Evolutionary conservation across 2,329 filamentous ascomycete species (phyloP), one percentile per base, ranked within the genome.

Genomic region (Aureobasidium subglaciale): DNA sequence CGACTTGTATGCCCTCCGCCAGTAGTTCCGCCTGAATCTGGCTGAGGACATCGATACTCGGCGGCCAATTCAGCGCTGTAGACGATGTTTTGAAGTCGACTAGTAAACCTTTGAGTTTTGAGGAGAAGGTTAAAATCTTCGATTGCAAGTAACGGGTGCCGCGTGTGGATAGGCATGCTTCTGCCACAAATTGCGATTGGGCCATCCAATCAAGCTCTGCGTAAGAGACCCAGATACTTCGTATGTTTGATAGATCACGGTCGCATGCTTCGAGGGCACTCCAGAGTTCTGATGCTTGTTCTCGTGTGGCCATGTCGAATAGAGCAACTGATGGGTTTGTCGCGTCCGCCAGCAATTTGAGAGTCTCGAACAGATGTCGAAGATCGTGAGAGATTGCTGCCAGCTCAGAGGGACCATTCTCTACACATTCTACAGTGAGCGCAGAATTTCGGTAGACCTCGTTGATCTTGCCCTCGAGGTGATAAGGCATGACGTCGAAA

Each of bases 191-290:
- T 0, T 32, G 49, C 3, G 13, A 38, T 27, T 32, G 11, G 15
- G 42, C 37, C 6, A 6, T 4, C 37, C n/a, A 16, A 18, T 38
- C 27, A 8, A 53, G 29, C 8, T 34, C 25, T 4, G 29, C 37
- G 29, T 32, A 53, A 10, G 27, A 40, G 4, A n/a, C 15, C 34
- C 35, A 32, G 18, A 53, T 42, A 9, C 27, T 34, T 24, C 37
- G 49, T 22, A 53, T n/a, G 16, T 42, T 41, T 6, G 9, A 6
- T 5, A 41, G 9, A 4, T 34, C 42, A 11, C n/a, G 38, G n/a
- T 53, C 49, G 35, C 49, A 53, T 42, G 49, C 49, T 29, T 53
- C 27, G 49, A 53, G 49, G 10, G 27, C 49, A n/a, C 24, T 34
- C 38, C 35, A 53, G 8, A 53, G 37, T 37, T 53, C 20, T n/a